These are phyloP conservation scores for Acephala macrosclerotiorum DNA, from an alignment of 2,329 filamentous ascomycete species.

Conservation along the genomic window DNA sequence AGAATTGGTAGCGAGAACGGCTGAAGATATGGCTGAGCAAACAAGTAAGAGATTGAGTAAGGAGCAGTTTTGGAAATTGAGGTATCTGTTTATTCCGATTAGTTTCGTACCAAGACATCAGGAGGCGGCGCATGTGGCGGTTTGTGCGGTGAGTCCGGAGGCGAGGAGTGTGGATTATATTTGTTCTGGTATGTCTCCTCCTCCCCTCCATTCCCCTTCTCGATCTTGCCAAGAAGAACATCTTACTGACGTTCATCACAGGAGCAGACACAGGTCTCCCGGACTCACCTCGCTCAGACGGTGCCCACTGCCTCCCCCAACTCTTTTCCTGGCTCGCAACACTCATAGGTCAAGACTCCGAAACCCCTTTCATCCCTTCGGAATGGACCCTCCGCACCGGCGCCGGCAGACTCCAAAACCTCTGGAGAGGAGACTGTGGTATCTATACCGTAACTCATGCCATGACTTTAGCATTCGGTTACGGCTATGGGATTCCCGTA, in stretches of 20 bases:
- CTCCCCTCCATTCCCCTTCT: background rate
- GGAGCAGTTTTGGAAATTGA: constrained; percentile 27
- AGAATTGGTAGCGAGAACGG: constrained; percentile 10
- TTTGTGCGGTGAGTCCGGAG: constrained; percentile 28
- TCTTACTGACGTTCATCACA: background rate
- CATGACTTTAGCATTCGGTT: constrained; percentile 27
- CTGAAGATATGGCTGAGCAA: constrained; percentile 11
- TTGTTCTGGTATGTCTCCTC: constrained; percentile 25
- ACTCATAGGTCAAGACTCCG: constrained; percentile 3
- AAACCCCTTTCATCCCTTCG: constrained; percentile 14
- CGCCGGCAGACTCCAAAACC: constrained; percentile 17
- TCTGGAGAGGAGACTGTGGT: constrained; percentile 21
- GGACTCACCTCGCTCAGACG: constrained; percentile 18
- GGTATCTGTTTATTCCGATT: constrained; percentile 28
- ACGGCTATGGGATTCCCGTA: background rate
- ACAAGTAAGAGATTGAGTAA: constrained; percentile 8
- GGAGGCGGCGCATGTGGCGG: constrained; percentile 20
- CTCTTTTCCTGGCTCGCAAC: constrained; percentile 23
- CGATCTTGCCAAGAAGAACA: background rate
- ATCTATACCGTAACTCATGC: constrained; percentile 26
- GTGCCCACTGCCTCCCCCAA: constrained; percentile 18
- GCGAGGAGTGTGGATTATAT: constrained; percentile 28
- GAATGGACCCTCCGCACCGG: constrained; percentile 26
- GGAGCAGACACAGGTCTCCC: constrained; percentile 17
- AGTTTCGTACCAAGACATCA: constrained; percentile 18